Base-by-base conservation (phyloP, 805 yeast genomes). In the Alloascoidea africana region DNA sequence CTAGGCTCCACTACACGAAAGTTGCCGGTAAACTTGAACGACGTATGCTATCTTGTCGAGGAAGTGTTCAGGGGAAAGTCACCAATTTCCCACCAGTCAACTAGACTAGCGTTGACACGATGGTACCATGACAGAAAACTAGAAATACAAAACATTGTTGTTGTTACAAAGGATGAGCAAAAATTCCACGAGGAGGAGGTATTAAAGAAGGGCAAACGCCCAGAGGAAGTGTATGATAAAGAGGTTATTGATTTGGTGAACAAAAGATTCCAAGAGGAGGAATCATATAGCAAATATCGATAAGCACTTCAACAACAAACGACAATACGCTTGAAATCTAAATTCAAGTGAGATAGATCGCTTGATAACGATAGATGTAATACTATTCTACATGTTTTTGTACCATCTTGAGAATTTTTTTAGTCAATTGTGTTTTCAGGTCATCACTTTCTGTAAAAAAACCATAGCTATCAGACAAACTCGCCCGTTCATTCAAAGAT, bases 41-140 rank as follows among this genome's bases (percentile, higher is more conserved):
- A 91, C 42, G 75, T 84, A 17, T 80, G 75, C 34, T 91, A 86
- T 52, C 65, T 89, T 13, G 64, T 87, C 27, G 97, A 89, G 52
- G 99, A 91, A 58, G 79, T 91, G 2, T 91, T 76, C 63, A 73
- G 93, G 43, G 96, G 97, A 11, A 85, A 86, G 55, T 80, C 95
- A 0, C 91, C 93, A 14, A 67, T 87, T 11, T 78, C 94, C 14
- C 81, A 87, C 14, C 82, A 67, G 47, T 77, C 87, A 4, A 82
- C 93, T 1, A 71, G 86, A 48, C 62, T 89, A 42, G 73, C 89
- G 1, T 64, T 91, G 32, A 75, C 94, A 1, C 65, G 82, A 52
- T 91, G 99, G 99, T 79, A 75, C 44, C 85, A 84, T 4, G 49
- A 53, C 1, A 60, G 67, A 46, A 82, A 77, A 8, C 60, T 81